Evolutionary conservation across 2,329 filamentous ascomycete species (phyloP).

Genomic region (Mollisiaceae sp.): DNA sequence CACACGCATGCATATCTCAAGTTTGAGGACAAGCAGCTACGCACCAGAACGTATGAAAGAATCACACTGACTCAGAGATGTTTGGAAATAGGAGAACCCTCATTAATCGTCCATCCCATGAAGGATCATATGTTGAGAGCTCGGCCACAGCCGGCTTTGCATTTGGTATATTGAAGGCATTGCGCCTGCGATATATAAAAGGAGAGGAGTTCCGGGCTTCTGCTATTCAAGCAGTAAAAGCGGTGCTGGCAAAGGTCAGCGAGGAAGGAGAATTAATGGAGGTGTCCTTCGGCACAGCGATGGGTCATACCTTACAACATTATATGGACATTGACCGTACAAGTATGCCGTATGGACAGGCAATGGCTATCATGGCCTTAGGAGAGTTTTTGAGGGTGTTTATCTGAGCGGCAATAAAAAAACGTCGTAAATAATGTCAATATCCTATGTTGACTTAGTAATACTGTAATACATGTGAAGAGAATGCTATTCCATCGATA

Average conservation of each 20-base stretch:
- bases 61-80: too few relatives aligned
- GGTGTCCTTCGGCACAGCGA: slow-evolving; percentile 79
- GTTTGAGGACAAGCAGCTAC: too few relatives aligned
- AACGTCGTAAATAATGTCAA: neutral
- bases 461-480: neutral
- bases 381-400: slow-evolving; percentile 68
- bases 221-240: slow-evolving; percentile 69
- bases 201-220: slow-evolving; percentile 62
- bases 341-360: slow-evolving; percentile 84
- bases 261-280: slow-evolving; percentile 71
- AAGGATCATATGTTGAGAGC: slow-evolving; percentile 77
- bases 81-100: slow-evolving; percentile 60
- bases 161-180: slow-evolving; percentile 77
- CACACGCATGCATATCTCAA: too few relatives aligned
- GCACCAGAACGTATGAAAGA: too few relatives aligned
- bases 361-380: slow-evolving; percentile 83
- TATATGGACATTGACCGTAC: slow-evolving; percentile 79
- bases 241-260: slow-evolving; percentile 69
- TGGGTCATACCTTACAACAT: slow-evolving; percentile 75
- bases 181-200: slow-evolving; percentile 69
- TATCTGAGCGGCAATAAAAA: neutral
- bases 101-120: slow-evolving; percentile 64
- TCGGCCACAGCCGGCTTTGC: slow-evolving; percentile 83
- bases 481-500: too few relatives aligned
- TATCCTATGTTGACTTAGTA: neutral